phyloP scores from a whole-genome alignment of 83 land plant species.

The Picea abies region DNA sequence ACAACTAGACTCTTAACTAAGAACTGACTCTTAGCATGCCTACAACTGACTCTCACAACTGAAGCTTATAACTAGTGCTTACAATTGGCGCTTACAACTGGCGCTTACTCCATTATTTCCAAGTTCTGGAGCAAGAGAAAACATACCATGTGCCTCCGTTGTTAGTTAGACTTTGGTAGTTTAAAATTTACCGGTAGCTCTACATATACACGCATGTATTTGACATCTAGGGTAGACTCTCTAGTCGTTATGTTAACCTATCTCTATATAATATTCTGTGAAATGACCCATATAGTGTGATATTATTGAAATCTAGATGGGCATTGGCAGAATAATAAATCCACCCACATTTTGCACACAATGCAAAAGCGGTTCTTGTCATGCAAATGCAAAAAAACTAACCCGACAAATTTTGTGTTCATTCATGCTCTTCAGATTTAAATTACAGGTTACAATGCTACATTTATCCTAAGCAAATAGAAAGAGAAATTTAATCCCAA shows the following conservation, averaged over 20 bases:
- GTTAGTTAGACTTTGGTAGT: neutral
- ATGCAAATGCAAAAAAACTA: neutral
- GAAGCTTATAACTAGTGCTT: no score
- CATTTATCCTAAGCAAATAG: neutral
- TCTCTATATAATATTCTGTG: neutral
- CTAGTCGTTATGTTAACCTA: neutral
- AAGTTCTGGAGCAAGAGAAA: neutral
- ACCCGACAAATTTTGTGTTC: neutral
- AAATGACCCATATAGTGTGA: neutral
- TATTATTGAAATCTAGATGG: neutral
- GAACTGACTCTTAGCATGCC: no score
- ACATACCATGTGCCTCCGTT: neutral
- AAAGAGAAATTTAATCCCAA: neutral
- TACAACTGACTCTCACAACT: no score
- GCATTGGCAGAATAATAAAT: neutral
- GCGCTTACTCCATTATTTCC: no score
- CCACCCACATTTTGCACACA: neutral
- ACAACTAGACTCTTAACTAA: no score
- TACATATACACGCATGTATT: neutral
- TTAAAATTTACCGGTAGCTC: neutral
- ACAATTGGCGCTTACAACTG: no score
- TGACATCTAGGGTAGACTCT: neutral
- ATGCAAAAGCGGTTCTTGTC: neutral
- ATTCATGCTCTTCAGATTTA: neutral
- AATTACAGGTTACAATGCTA: neutral